Base-by-base conservation (phyloP, 441 rosid species). In the Adansonia gregorii region DNA sequence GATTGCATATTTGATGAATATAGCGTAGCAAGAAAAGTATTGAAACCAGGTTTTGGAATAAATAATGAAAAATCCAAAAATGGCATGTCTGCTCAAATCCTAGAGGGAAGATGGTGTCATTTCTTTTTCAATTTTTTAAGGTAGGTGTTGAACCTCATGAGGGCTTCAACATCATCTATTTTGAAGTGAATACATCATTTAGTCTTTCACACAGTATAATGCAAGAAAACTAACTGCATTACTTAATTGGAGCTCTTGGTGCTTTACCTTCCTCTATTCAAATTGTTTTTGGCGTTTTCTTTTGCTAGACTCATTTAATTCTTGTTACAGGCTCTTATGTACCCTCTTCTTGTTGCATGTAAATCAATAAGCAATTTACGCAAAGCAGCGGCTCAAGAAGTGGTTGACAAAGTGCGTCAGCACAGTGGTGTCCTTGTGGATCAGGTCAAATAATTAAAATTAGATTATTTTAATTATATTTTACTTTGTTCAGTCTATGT, bases 331-430 rank as follows among this genome's bases (percentile, higher is more conserved):
- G 99, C 98, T 74, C 98, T 97, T 73, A 97, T 97, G 98, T 97
- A 95, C 81, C 98, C 99, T 69, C 98, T 97, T 84, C 95, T 97
- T 17, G 99, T 97, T 80, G 99, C 99, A 4, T 97, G 98, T 79
- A 97, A 97, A 87, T 97, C 99, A 76, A 90, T 92, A 82, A 97
- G 99, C 89, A 94, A 89, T 86, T 88, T 93, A 69, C 91, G 98
- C 61, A 90, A 86, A 87, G 98, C 97, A 65, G 98, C 99, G 19
- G 98, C 99, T 73, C 92, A 91, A 79, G 98, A 97, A 90, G 99
- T 97, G 80, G 98, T 97, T 74, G 97, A 97, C 82, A 89, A 91
- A 91, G 99, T 97, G 79, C 92, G 97, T 68, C 98, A 90, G 87
- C 98, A 92, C 79, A 94, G 98, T 86, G 98, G 98, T 73, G 82